Conservation (phyloP, 768 basidiomycete species). For the Trametes coccinea region DNA sequence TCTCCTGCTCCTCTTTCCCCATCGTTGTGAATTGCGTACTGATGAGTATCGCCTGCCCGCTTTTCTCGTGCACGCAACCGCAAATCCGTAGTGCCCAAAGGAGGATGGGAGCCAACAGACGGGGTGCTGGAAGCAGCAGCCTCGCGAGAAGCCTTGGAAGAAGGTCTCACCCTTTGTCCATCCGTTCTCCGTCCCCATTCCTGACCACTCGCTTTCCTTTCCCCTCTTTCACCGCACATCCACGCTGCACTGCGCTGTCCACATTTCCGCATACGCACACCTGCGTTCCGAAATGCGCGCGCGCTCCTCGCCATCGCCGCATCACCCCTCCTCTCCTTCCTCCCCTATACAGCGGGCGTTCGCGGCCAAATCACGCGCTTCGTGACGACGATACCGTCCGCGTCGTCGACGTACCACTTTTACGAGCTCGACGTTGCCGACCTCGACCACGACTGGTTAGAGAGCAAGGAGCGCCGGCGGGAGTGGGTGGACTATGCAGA, state of each 20-base stretch:
- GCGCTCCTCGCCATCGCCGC: conserved; percentile 28
- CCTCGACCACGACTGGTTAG: conserved; percentile 81
- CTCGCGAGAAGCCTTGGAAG: conserved; percentile 90
- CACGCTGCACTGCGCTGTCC: conserved; percentile 33
- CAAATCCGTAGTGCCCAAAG: conserved; percentile 73
- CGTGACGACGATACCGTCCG: conserved; percentile 78
- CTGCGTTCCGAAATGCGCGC: conserved; percentile 6
- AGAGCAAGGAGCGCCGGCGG: conserved; percentile 72
- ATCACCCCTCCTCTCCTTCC: not conserved
- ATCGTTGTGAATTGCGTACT: conserved; percentile 8
- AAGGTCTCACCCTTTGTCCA: conserved; percentile 90
- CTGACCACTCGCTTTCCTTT: conserved; percentile 30
- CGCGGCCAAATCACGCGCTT: conserved; percentile 84
- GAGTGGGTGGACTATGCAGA: conserved; percentile 91
- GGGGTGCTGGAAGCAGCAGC: conserved; percentile 82
- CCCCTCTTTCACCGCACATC: conserved; percentile 12
- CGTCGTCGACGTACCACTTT: conserved; percentile 84
- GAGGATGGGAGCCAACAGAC: conserved; percentile 87
- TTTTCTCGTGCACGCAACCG: conserved; percentile 2
- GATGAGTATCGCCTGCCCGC: conserved; percentile 11
- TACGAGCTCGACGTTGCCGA: conserved; percentile 82
- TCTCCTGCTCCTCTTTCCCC: not conserved
- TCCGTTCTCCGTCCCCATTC: conserved; percentile 61
- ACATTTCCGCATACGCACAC: conserved; percentile 23
- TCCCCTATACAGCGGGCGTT: conserved; percentile 68